phyloP scores from a whole-genome alignment of 1,139 yeast genomes.

The Candida gigantensis region DNA sequence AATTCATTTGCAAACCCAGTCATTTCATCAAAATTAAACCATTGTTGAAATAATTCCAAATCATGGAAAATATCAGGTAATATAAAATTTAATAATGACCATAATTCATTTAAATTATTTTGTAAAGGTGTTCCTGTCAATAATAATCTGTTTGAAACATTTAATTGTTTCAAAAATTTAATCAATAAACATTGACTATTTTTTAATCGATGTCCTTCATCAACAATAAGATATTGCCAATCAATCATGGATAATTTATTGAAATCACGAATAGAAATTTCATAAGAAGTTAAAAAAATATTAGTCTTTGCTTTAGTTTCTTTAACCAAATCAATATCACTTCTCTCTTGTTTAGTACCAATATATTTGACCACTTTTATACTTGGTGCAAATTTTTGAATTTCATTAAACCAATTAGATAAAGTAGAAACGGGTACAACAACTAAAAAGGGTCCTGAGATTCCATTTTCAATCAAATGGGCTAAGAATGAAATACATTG shows the following conservation, averaged over 20 bases:
- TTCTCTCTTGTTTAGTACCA: slow-evolving; percentile 63
- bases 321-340: slow-evolving; percentile 28
- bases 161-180: slow-evolving; percentile 63
- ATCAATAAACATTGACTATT: slow-evolving; percentile 78
- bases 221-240: slow-evolving; percentile 91
- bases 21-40: slow-evolving; percentile 81
- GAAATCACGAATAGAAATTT: slow-evolving; percentile 70
- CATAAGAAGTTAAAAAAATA: slow-evolving; percentile 80
- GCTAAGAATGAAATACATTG: slow-evolving; percentile 81
- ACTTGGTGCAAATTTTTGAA: slow-evolving; percentile 70
- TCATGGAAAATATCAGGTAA: slow-evolving; percentile 93
- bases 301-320: slow-evolving; percentile 19
- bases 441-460: slow-evolving; percentile 80
- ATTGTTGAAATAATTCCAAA: slow-evolving; percentile 81
- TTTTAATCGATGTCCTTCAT: slow-evolving; percentile 91
- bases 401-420: slow-evolving; percentile 80
- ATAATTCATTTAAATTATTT: slow-evolving; percentile 81
- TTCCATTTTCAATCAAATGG: slow-evolving; percentile 76
- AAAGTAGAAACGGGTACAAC: slow-evolving; percentile 89
- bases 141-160: slow-evolving; percentile 68
- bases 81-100: slow-evolving; percentile 87
- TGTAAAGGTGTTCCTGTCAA: slow-evolving; percentile 94
- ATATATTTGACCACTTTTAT: slow-evolving; percentile 64
- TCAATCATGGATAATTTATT: slow-evolving; percentile 47
- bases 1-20: slow-evolving; percentile 41